phyloP scores from a whole-genome alignment of 768 basidiomycete species.

The Chalciporus piperatus region DNA sequence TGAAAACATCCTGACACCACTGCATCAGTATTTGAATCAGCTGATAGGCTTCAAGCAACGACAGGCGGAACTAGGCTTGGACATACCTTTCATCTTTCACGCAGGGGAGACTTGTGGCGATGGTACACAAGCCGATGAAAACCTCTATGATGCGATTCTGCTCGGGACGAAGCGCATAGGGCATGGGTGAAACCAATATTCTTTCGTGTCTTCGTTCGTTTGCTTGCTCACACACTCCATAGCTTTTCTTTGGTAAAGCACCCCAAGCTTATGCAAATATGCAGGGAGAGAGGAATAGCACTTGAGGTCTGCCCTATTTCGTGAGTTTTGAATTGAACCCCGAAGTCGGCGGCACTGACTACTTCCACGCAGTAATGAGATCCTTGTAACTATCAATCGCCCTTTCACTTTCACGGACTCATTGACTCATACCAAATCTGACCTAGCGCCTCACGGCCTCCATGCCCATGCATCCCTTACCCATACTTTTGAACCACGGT shows the following conservation, averaged over 20 bases:
- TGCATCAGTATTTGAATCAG: constrained; percentile 60
- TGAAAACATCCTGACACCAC: constrained; percentile 58
- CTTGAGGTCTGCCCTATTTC: constrained; percentile 82
- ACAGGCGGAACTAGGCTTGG: constrained; percentile 51
- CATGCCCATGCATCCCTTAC: constrained; percentile 78
- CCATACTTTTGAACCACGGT: constrained; percentile 68
- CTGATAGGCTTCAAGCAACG: constrained; percentile 58
- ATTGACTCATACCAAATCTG: neutral
- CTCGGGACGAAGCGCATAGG: constrained; percentile 79
- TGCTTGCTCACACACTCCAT: neutral
- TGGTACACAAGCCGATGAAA: constrained; percentile 65
- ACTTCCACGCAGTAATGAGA: constrained; percentile 55
- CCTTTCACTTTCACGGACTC: neutral
- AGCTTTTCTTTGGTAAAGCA: constrained; percentile 79
- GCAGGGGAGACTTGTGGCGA: constrained; percentile 81
- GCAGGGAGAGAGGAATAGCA: constrained; percentile 59
- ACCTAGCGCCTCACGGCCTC: constrained; percentile 68
- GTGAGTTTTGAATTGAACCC: constrained; percentile 39
- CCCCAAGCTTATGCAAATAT: constrained; percentile 66
- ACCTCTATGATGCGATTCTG: constrained; percentile 76
- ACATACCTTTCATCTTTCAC: constrained; percentile 75
- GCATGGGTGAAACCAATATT: constrained; percentile 53
- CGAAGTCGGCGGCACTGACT: neutral
- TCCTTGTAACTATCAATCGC: constrained; percentile 46
- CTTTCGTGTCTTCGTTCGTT: neutral